These are phyloP conservation scores for Aleurites moluccanus DNA, from an alignment of 441 rosid genomes.

Conservation along the genomic window DNA sequence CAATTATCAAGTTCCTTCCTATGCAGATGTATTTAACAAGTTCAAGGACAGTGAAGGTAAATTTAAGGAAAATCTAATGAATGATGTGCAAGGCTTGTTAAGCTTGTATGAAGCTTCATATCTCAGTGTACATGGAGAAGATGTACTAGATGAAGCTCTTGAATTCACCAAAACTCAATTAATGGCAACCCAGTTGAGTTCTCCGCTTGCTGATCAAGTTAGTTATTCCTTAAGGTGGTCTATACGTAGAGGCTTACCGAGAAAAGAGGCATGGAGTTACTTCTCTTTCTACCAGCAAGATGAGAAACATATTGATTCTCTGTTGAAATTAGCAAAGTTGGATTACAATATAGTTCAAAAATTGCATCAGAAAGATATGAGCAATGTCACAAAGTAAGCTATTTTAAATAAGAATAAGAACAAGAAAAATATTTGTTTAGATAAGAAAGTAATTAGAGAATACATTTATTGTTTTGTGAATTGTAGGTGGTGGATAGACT, in stretches of 20 bases:
- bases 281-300: slow-evolving; percentile 6
- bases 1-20: neutral
- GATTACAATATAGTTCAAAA: slow-evolving; percentile 19
- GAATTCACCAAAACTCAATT: slow-evolving; percentile 2
- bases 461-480: neutral
- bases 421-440: too few relatives aligned
- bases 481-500: slow-evolving; percentile 29
- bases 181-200: too few relatives aligned
- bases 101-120: slow-evolving; percentile 18
- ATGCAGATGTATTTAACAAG: slow-evolving; percentile 5
- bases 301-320: neutral
- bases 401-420: neutral
- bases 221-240: slow-evolving; percentile 17
- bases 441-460: neutral
- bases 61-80: slow-evolving; percentile 1
- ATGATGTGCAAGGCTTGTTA: slow-evolving; percentile 8
- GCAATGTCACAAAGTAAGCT: slow-evolving; percentile 7
- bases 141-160: slow-evolving; percentile 13
- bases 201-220: slow-evolving; percentile 8
- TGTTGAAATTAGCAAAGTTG: slow-evolving; percentile 23
- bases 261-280: slow-evolving; percentile 6
- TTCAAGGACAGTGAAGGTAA: slow-evolving; percentile 4
- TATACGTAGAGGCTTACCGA: neutral
- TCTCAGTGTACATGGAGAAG: slow-evolving; percentile 12
- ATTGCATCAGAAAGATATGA: slow-evolving; percentile 9